These are phyloP conservation scores for Didymella lethalis DNA, from an alignment of 2,329 filamentous ascomycete species.

Conservation along the genomic window DNA sequence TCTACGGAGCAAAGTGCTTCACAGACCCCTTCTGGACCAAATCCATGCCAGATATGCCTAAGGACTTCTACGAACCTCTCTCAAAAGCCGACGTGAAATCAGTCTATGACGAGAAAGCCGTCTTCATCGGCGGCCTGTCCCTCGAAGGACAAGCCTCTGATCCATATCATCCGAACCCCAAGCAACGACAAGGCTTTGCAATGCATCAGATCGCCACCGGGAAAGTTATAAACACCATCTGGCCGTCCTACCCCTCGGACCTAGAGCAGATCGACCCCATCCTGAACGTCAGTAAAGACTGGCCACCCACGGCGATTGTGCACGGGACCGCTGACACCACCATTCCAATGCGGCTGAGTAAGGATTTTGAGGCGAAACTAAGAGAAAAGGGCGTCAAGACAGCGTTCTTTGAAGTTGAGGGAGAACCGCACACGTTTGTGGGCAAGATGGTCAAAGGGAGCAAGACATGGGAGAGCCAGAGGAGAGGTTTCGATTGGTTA, in stretches of 20 bases:
- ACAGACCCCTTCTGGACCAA: slow-evolving; percentile 22
- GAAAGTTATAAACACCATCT: slow-evolving; percentile 20
- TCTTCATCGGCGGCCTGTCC: slow-evolving; percentile 26
- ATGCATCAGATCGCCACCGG: slow-evolving; percentile 26
- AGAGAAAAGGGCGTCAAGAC: slow-evolving; percentile 10
- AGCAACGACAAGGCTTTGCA: slow-evolving; percentile 22
- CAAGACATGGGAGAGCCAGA: slow-evolving; percentile 23
- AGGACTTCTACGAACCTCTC: slow-evolving; percentile 4
- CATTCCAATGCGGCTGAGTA: slow-evolving; percentile 24
- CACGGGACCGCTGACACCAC: slow-evolving; percentile 27
- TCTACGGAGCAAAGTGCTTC: slow-evolving; percentile 30
- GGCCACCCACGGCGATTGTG: slow-evolving; percentile 28
- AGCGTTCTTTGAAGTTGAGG: slow-evolving; percentile 20
- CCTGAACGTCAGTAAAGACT: slow-evolving; percentile 12
- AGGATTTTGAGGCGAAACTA: slow-evolving; percentile 18
- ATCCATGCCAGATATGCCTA: slow-evolving; percentile 13
- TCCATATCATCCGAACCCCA: slow-evolving; percentile 7
- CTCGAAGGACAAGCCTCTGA: slow-evolving; percentile 29
- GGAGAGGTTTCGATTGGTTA: slow-evolving; percentile 24
- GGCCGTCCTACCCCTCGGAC: slow-evolving; percentile 6
- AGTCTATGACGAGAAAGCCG: slow-evolving; percentile 14
- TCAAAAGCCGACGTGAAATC: slow-evolving; percentile 1
- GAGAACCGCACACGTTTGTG: slow-evolving; percentile 28
- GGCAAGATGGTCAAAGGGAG: slow-evolving; percentile 27
- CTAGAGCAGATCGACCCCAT: slow-evolving; percentile 21